These are phyloP conservation scores for Neurospora pannonica DNA, from an alignment of 495 filamentous ascomycete genomes.

Conservation along the genomic window DNA sequence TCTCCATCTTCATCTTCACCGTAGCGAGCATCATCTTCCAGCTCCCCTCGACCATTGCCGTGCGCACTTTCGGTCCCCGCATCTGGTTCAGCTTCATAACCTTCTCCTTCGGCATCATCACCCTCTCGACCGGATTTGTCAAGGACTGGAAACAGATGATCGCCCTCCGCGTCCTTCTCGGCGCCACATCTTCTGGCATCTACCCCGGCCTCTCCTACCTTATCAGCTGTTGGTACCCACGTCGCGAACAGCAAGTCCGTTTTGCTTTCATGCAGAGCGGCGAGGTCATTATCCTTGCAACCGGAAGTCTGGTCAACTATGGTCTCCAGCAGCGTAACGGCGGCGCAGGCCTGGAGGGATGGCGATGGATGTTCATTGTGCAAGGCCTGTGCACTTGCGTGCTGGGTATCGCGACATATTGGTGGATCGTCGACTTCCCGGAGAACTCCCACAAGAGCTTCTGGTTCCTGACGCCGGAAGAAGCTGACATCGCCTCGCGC, in stretches of 20 bases:
- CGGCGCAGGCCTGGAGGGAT: conserved; percentile 50
- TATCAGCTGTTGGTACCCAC: conserved; percentile 64
- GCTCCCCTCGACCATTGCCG: conserved; percentile 61
- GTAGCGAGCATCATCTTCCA: conserved; percentile 66
- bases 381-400: conserved; percentile 55
- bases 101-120: conserved; percentile 60
- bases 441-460: conserved; percentile 55
- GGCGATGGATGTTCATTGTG: conserved; percentile 72
- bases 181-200: conserved; percentile 59
- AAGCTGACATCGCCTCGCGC: conserved; percentile 45
- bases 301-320: conserved; percentile 64
- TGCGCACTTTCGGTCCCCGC: conserved; percentile 58
- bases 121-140: conserved; percentile 61
- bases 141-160: conserved; percentile 68
- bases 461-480: conserved; percentile 50
- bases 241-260: conserved; percentile 62
- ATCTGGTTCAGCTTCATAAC: conserved; percentile 62
- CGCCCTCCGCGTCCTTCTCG: conserved; percentile 58
- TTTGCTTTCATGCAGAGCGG: conserved; percentile 66
- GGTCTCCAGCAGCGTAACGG: conserved; percentile 59
- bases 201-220: conserved; percentile 65
- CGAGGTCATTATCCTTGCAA: conserved; percentile 58
- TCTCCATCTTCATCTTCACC: conserved; percentile 74
- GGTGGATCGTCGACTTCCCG: conserved; percentile 76
- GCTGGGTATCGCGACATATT: conserved; percentile 59